These are phyloP conservation scores for Blastomyces parvus DNA, from an alignment of 2,329 filamentous ascomycete genomes.

Conservation along the genomic window DNA sequence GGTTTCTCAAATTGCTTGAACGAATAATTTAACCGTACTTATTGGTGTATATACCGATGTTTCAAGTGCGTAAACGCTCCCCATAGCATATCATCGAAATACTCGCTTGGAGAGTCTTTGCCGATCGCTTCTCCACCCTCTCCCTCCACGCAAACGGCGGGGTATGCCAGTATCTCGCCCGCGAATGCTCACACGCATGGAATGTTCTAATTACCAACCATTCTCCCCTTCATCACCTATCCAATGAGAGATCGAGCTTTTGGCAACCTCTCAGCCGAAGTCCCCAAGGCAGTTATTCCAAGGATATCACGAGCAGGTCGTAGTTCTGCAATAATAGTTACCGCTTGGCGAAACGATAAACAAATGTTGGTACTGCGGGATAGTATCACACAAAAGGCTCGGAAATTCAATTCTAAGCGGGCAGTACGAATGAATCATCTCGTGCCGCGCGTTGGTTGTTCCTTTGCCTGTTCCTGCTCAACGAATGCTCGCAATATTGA, in stretches of 20 bases:
- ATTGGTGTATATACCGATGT: neutral
- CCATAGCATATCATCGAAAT: neutral
- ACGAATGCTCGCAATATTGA: conserved; percentile 50
- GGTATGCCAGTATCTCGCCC: neutral
- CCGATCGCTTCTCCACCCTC: neutral
- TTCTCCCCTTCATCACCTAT: neutral
- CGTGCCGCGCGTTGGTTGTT: neutral
- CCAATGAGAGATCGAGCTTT: neutral
- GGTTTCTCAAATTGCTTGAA: neutral
- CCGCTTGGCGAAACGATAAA: neutral
- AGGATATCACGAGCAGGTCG: neutral
- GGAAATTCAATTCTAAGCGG: neutral
- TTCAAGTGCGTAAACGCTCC: neutral
- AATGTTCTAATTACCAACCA: neutral
- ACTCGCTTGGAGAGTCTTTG: neutral
- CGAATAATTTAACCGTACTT: neutral
- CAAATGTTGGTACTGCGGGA: neutral
- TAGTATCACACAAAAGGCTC: neutral
- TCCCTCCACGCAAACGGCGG: neutral
- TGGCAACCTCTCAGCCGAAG: neutral
- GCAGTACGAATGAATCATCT: neutral
- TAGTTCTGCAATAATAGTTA: neutral
- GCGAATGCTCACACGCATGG: neutral
- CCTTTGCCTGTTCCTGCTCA: conserved; percentile 19
- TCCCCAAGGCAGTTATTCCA: neutral